These are phyloP conservation scores for Penstemon eatonii DNA, from an alignment of 257 asterid genomes.

Conservation along the genomic window DNA sequence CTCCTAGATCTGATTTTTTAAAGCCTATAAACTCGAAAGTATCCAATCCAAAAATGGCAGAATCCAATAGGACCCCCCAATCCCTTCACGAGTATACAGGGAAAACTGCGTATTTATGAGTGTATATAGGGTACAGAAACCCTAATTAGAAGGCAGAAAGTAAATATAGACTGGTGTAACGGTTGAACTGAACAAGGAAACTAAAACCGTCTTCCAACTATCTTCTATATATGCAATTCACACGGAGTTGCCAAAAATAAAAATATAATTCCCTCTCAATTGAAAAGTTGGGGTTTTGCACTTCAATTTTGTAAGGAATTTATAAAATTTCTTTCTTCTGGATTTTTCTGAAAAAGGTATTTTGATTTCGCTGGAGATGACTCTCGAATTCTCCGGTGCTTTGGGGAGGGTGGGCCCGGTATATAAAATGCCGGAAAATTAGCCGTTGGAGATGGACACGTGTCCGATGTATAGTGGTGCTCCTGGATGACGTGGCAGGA, in stretches of 20 bases:
- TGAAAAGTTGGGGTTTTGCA: neutral
- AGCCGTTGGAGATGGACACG: constrained; percentile 17
- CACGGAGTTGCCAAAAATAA: neutral
- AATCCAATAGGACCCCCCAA: constrained; percentile 7
- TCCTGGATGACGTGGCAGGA: constrained; percentile 2
- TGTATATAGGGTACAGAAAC: constrained; percentile 2
- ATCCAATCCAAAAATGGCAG: constrained; percentile 1
- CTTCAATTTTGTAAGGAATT: no score
- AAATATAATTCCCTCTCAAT: constrained; percentile 11
- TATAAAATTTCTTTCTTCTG: no score
- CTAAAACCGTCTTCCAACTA: constrained; percentile 27
- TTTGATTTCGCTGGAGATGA: neutral
- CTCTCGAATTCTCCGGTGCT: neutral
- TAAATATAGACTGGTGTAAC: constrained; percentile 46
- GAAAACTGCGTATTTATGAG: neutral
- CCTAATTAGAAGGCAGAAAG: constrained; percentile 33
- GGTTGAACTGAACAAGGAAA: constrained; percentile 20
- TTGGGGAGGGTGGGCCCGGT: no score
- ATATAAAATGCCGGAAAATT: neutral
- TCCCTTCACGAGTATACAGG: neutral
- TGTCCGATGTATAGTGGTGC: neutral
- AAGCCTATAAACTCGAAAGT: neutral
- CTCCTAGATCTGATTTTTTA: constrained; percentile 35
- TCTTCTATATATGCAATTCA: constrained; percentile 3
- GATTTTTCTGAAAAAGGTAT: no score